Evolutionary conservation across 257 asterid species (phyloP).

Genomic region (Solanum pinnatisectum): DNA sequence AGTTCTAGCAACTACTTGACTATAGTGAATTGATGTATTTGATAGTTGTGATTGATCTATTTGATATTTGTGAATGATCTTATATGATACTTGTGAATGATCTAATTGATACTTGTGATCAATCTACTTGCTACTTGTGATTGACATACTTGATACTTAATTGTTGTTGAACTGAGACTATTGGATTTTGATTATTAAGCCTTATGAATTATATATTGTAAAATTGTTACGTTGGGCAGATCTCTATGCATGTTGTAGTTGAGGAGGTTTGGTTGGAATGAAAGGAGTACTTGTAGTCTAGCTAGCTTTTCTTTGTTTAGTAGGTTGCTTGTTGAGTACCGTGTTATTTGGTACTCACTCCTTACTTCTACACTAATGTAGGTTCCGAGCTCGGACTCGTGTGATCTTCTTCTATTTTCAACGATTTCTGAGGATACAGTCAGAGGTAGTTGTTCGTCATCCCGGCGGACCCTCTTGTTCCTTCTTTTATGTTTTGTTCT

Average conservation of each 20-base stretch:
- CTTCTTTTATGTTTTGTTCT: not conserved
- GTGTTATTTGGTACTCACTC: not conserved
- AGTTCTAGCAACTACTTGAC: too few relatives aligned
- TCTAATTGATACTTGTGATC: not conserved
- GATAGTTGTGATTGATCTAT: too few relatives aligned
- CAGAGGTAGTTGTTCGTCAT: not conserved
- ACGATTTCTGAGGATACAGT: not conserved
- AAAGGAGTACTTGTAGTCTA: too few relatives aligned
- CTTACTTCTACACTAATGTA: not conserved
- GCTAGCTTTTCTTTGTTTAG: not conserved
- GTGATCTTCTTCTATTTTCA: not conserved
- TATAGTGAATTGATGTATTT: too few relatives aligned
- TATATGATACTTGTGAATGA: not conserved
- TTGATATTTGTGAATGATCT: not conserved
- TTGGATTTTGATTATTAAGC: not conserved
- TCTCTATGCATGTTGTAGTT: not conserved
- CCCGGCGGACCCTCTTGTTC: not conserved
- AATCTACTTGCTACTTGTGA: not conserved
- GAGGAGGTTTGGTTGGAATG: not conserved
- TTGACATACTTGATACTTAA: not conserved
- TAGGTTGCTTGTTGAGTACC: not conserved
- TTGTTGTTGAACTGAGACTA: not conserved
- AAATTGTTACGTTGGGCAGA: not conserved
- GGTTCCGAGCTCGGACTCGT: not conserved
- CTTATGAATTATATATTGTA: not conserved